Evolutionary conservation across 208 protist genomes (phyloP).

Genomic region (Trypanosoma congolense): DNA sequence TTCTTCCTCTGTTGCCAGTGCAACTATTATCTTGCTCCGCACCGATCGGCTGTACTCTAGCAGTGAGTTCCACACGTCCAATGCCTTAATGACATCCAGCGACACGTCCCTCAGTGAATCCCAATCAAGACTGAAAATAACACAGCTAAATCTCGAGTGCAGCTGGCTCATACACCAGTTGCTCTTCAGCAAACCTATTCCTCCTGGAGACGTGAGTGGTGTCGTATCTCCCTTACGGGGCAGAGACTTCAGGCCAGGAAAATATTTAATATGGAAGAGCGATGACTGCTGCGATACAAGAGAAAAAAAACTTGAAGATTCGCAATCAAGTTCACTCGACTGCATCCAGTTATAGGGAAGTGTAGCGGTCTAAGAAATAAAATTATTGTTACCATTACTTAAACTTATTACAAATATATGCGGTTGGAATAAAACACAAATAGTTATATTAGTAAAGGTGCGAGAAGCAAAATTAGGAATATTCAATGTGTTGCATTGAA

Average conservation of each 20-base stretch:
- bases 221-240: neutral
- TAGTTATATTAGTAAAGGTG: too few species aligned
- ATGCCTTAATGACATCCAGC: conserved; percentile 17
- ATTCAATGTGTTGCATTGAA: too few species aligned
- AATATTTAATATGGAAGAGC: conserved; percentile 23
- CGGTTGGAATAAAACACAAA: too few species aligned
- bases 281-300: conserved; percentile 4
- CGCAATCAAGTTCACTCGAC: too few species aligned
- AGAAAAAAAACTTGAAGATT: too few species aligned
- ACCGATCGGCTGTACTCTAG: conserved; percentile 12
- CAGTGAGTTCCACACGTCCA: conserved; percentile 15
- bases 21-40: conserved; percentile 18
- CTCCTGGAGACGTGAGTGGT: neutral
- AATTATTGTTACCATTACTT: too few species aligned
- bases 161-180: conserved; percentile 38
- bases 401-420: too few species aligned
- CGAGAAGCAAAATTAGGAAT: too few species aligned
- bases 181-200: conserved; percentile 28
- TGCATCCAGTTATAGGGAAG: too few species aligned
- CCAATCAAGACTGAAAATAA: conserved; percentile 27
- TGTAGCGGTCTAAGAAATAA: too few species aligned
- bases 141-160: conserved; percentile 21
- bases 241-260: neutral
- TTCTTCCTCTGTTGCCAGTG: conserved; percentile 9
- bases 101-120: conserved; percentile 9